These are phyloP conservation scores for Lenwebbia sp. DNA, from an alignment of 345 rosid genomes.

Conservation along the genomic window DNA sequence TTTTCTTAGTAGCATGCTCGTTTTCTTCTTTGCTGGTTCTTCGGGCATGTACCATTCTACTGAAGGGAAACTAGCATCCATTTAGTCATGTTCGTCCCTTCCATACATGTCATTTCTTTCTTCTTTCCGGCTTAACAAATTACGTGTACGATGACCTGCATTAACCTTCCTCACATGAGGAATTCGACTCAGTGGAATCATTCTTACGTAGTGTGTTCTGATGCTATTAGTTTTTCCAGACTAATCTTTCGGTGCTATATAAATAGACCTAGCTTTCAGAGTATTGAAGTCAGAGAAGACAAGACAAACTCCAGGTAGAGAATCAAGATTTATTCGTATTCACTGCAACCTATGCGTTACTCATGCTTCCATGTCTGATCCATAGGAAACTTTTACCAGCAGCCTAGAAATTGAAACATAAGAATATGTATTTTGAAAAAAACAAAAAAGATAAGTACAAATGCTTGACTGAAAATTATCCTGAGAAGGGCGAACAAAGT, in stretches of 20 bases:
- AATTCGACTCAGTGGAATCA: not conserved
- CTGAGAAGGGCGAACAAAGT: not conserved
- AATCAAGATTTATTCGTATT: not conserved
- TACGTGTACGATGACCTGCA: not conserved
- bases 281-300: not conserved
- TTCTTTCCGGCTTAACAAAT: not conserved
- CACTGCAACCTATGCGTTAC: not conserved
- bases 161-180: not conserved
- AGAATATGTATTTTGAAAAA: not conserved
- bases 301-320: not conserved
- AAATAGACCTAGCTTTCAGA: not conserved
- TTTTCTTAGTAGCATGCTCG: not conserved
- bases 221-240: not conserved
- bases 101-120: not conserved
- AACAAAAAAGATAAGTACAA: not conserved
- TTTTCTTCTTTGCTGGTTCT: not conserved
- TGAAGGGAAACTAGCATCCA: not conserved
- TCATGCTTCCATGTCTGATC: not conserved
- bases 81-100: not conserved
- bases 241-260: not conserved
- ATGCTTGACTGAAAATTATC: not conserved
- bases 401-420: not conserved
- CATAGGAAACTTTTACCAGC: not conserved
- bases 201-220: not conserved
- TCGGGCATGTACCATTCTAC: not conserved